These are phyloP conservation scores for Brassica incana DNA, from an alignment of 345 rosid species.

Conservation along the genomic window DNA sequence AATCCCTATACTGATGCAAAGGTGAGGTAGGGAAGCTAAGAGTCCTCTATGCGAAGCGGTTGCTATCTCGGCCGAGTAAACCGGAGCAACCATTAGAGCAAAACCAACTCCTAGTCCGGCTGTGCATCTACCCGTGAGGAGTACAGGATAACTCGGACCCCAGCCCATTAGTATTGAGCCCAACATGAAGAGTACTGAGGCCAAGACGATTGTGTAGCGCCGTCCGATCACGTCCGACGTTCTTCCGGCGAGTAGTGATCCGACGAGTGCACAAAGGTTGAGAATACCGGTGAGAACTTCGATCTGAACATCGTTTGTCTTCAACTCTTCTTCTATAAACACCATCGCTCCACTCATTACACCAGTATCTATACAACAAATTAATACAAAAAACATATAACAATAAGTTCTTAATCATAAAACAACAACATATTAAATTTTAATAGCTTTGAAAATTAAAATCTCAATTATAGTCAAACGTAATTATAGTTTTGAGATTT, in stretches of 20 bases:
- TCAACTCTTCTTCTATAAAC: slow-evolving; percentile 82
- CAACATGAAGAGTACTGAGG: slow-evolving; percentile 68
- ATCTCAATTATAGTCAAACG: neutral
- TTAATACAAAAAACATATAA: too few species aligned
- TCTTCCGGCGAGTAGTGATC: slow-evolving; percentile 81
- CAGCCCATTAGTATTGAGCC: slow-evolving; percentile 88
- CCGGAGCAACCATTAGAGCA: slow-evolving; percentile 91
- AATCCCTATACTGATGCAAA: slow-evolving; percentile 75
- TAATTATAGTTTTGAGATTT: neutral
- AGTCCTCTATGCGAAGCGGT: slow-evolving; percentile 66
- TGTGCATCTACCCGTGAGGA: slow-evolving; percentile 66
- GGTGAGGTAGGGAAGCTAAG: slow-evolving; percentile 72
- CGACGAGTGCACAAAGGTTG: slow-evolving; percentile 75
- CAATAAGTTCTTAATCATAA: too few species aligned
- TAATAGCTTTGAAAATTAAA: neutral
- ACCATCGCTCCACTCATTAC: slow-evolving; percentile 98
- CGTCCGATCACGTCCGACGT: slow-evolving; percentile 79
- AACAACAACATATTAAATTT: too few species aligned
- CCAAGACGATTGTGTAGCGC: slow-evolving; percentile 72
- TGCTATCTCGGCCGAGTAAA: slow-evolving; percentile 72
- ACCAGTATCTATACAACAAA: slow-evolving; percentile 68
- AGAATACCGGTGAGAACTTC: slow-evolving; percentile 82
- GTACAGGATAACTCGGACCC: slow-evolving; percentile 59
- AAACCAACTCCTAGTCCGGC: slow-evolving; percentile 89
- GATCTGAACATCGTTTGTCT: slow-evolving; percentile 59